Evolutionary conservation across 306 rosid species (phyloP).

Genomic region (Cucurbita pepo): DNA sequence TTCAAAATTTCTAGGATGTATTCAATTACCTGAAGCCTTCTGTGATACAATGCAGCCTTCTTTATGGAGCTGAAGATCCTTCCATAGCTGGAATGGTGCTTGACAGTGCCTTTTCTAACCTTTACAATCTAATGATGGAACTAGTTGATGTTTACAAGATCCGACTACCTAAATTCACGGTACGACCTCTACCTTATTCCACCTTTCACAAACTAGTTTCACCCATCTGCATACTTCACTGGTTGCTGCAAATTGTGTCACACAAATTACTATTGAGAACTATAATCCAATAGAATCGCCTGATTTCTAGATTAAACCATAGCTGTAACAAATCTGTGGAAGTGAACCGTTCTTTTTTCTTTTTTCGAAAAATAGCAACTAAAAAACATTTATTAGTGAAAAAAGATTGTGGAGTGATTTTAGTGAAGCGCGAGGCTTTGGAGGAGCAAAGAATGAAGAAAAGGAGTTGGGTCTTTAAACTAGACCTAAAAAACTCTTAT

Average conservation of each 20-base stretch:
- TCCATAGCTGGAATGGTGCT: conserved; percentile 92
- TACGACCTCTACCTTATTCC: conserved; percentile 17
- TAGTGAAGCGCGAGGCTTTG: background rate
- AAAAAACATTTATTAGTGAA: background rate
- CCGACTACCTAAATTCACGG: conserved; percentile 95
- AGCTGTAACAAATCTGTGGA: background rate
- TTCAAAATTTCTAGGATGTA: background rate
- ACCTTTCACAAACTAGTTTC: background rate
- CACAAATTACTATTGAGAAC: background rate
- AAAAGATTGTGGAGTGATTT: background rate
- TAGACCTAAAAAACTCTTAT: background rate
- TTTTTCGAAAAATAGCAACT: background rate
- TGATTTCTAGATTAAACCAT: background rate
- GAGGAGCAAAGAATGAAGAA: background rate
- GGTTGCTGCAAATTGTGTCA: background rate
- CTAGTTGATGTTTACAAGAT: conserved; percentile 84
- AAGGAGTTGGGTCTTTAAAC: background rate
- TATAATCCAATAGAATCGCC: background rate
- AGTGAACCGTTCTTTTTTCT: background rate
- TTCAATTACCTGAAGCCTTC: background rate
- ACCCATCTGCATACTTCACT: background rate
- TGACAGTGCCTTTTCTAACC: conserved; percentile 96
- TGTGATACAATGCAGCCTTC: conserved; percentile 47
- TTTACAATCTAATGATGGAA: conserved; percentile 85
- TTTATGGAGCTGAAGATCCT: conserved; percentile 97